Base-by-base conservation (phyloP, 805 yeast species). In the Debaryomyces hansenii region DNA sequence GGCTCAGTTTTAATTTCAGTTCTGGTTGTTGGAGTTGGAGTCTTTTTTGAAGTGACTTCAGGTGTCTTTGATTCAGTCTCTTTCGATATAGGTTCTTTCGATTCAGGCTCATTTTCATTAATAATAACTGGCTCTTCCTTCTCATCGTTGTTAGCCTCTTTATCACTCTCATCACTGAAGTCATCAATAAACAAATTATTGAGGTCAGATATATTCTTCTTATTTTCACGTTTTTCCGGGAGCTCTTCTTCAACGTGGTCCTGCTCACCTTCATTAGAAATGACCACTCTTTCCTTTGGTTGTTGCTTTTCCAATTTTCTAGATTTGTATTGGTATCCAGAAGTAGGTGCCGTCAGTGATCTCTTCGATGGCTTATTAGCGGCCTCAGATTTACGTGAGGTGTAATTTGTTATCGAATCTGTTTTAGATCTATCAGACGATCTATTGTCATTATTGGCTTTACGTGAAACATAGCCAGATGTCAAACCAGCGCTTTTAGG, bases 211-310 rank as follows among this genome's bases (percentile, higher is more conserved):
- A 37, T 44, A n/a, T 50, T 44, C 15, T 44, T 41, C 14, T 45
- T 44, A 8, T 29, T 45, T 21, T 18, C 32, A 20, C 45, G 37
- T 33, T 39, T 39, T 24, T 39, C 34, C 40, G 48, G 46, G 27
- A 20, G 10, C n/a, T 33, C 49, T 20, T 43, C 45, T 4, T 24
- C 46, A 9, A 7, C 27, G 35, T 50, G 50, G 20, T 46, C 58
- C 24, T 53, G 48, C 9, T 48, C 46, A 20, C 41, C 45, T 35
- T 38, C 16, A 21, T 49, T 44, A 4, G 73, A 63, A n/a, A 66
- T 57, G 4, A 70, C 63, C 21, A 71, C 74, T 20, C 73, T 58
- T 42, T 73, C 77, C 36, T 53, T 60, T 10, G 70, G 69, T 38
- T 55, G 56, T 36, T 53, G 55, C 24, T 48, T 54, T 34, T 67